Base-by-base conservation (phyloP, 192 early-diverging fungal species). In the Phycomyces nitens region DNA sequence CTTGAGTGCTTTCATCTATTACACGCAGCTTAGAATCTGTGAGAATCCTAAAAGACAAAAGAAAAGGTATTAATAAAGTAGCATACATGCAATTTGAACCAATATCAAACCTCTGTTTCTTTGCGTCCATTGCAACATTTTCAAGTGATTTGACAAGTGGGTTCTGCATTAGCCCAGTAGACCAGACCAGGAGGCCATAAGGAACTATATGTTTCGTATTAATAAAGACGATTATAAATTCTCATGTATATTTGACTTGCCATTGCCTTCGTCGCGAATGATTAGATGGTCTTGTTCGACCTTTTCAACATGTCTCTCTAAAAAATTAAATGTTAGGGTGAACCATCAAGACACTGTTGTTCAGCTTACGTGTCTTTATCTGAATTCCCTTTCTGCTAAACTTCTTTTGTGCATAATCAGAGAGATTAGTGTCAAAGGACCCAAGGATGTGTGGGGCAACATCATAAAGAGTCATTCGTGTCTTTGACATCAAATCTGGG, bases 1-100 rank as follows among this genome's bases (percentile, higher is more conserved):
- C 69, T 20, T 77, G 76, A 6, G 85, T 77, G 6, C 81, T 75
- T 21, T 87, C 77, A 41, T 84, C 80, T 69, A 92, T 67, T 0
- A 96, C 90, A 26, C 90, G 80, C 64, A 93, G 77, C 39, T 83
- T 82, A 24, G 80, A 78, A 68, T 96, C 91, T 15, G 91, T 93
- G 47, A 93, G 53, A 26, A 90, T 78, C 10, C 90, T 86, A 60
- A 39, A n/a, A n/a, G n/a, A n/a, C 69, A 64, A 40, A 24, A 53
- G 12, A 60, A 64, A 40, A 24, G 44, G 12, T 56, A 12, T n/a
- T 43, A 57, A 40, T 68, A 9, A 66, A 49, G 78, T 62, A 51
- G 77, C 68, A 69, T 70, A 44, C 55, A 65, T 9, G n/a, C n/a
- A n/a, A n/a, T n/a, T n/a, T 76, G 62, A n/a, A 77, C 77, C 27